These are phyloP conservation scores for Monosporascus sp. DNA, from an alignment of 2,329 filamentous ascomycete genomes.

Conservation along the genomic window DNA sequence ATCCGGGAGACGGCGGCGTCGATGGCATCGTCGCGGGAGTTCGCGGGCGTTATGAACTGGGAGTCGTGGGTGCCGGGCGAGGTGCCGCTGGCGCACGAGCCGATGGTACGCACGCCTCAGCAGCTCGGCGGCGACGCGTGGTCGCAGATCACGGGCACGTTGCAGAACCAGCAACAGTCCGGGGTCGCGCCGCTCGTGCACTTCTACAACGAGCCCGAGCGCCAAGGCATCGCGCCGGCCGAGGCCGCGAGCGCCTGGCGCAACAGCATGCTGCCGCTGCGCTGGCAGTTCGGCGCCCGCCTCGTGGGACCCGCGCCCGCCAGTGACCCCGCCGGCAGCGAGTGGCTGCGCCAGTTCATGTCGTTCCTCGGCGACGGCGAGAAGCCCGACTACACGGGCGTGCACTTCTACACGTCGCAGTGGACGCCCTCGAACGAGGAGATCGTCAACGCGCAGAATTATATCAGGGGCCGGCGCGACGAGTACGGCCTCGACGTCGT, in stretches of 20 bases:
- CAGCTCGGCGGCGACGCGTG: constrained; percentile 34
- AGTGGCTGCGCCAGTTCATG: constrained; percentile 39
- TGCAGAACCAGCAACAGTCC: constrained; percentile 14
- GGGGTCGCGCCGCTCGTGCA: constrained; percentile 28
- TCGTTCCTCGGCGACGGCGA: constrained; percentile 21
- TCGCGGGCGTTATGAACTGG: constrained; percentile 18
- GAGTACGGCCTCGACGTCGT: constrained; percentile 26
- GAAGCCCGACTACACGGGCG: constrained; percentile 35
- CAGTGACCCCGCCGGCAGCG: constrained; percentile 30
- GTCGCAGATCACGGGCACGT: constrained; percentile 5
- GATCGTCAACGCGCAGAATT: constrained; percentile 28
- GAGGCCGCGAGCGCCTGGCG: constrained; percentile 34
- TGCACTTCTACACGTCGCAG: constrained; percentile 36
- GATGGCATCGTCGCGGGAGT: constrained; percentile 2
- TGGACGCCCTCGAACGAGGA: constrained; percentile 19
- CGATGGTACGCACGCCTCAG: constrained; percentile 35
- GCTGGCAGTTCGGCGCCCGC: constrained; percentile 21
- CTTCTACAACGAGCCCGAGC: constrained; percentile 43
- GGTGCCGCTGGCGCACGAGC: constrained; percentile 34
- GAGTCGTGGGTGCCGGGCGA: constrained; percentile 20
- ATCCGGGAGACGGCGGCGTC: constrained; percentile 3
- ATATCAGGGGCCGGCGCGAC: constrained; percentile 29
- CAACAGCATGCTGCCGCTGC: constrained; percentile 30
- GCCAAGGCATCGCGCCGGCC: constrained; percentile 27
- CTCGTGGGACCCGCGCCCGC: constrained; percentile 35